Percentiles rank a stretch among this genome's conserved stretches.
Evolutionary conservation across 192 early-diverging fungal species (phyloP).

Genomic region (Entomortierella lignicola): DNA sequence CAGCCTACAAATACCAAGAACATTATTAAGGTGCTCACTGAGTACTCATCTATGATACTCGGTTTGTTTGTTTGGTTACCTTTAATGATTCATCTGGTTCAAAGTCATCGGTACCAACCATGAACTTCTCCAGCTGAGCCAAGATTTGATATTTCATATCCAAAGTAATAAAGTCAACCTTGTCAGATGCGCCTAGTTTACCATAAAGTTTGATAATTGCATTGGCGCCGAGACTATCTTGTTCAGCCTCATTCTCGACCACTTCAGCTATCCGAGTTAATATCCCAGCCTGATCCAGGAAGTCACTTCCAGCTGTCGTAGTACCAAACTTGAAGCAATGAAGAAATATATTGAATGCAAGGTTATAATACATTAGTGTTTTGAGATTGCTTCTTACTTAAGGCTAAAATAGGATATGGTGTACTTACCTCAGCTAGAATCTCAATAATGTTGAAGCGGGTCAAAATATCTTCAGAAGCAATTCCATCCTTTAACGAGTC

Average conservation of each 20-base stretch:
- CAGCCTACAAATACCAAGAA: background rate
- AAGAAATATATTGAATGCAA: background rate
- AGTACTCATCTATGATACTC: background rate
- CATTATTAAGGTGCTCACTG: background rate
- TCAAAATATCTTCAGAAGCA: conserved; percentile 20
- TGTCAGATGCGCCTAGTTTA: conserved; percentile 17
- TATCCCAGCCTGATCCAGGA: conserved; percentile 32
- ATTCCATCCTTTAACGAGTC: conserved; percentile 25
- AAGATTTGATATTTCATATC: conserved; percentile 50
- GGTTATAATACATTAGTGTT: no score
- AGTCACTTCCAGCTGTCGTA: conserved; percentile 27
- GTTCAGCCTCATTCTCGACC: conserved; percentile 8
- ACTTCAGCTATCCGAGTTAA: conserved; percentile 9
- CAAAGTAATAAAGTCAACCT: conserved; percentile 18
- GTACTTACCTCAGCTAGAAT: conserved; percentile 33
- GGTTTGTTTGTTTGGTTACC: background rate
- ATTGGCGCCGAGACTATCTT: conserved; percentile 20
- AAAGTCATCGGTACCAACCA: conserved; percentile 20
- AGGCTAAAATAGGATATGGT: no score
- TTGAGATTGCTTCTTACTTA: no score
- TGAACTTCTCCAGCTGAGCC: conserved; percentile 21
- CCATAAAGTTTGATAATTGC: conserved; percentile 44
- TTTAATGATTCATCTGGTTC: conserved; percentile 18
- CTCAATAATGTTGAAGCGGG: conserved; percentile 48
- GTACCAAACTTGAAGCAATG: conserved; percentile 17